Percentiles rank a stretch among this genome's conserved stretches.
phyloP scores from a whole-genome alignment of 2,329 filamentous ascomycete genomes.

The Xylaria hypoxylon region DNA sequence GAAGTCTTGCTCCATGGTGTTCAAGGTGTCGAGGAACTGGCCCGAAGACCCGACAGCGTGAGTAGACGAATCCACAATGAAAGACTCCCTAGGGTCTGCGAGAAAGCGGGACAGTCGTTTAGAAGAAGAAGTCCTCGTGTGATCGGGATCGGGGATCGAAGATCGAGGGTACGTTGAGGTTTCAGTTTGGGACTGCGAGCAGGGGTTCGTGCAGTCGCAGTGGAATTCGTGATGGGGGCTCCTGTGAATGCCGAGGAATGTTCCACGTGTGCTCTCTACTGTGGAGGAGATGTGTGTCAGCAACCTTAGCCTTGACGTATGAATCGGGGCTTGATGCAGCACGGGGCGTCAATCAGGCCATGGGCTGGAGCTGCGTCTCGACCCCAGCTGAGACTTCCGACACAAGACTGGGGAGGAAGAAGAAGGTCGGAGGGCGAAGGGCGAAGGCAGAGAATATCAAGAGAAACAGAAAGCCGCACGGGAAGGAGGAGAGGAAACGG shows the following conservation, averaged over 20 bases:
- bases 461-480: neutral
- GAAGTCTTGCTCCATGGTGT: slow-evolving; percentile 63
- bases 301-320: slow-evolving; percentile 26
- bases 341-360: slow-evolving; percentile 31
- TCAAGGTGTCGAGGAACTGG: slow-evolving; percentile 65
- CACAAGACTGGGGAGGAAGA: slow-evolving; percentile 16
- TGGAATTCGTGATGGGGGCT: slow-evolving; percentile 39
- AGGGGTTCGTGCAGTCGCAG: slow-evolving; percentile 40
- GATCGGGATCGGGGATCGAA: slow-evolving; percentile 31
- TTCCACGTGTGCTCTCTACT: slow-evolving; percentile 40
- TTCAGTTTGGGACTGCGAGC: slow-evolving; percentile 40
- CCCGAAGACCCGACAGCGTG: slow-evolving; percentile 62
- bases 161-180: slow-evolving; percentile 35
- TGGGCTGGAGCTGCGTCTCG: slow-evolving; percentile 24
- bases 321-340: slow-evolving; percentile 34
- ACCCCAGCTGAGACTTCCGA: slow-evolving; percentile 23
- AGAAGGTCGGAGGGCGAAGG: neutral
- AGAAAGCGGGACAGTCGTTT: slow-evolving; percentile 24
- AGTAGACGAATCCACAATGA: slow-evolving; percentile 64
- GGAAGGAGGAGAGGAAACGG: neutral
- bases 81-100: slow-evolving; percentile 11
- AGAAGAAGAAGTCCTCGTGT: slow-evolving; percentile 23
- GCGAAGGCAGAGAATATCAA: neutral
- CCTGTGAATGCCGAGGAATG: slow-evolving; percentile 40
- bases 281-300: slow-evolving; percentile 35